phyloP scores from a whole-genome alignment of 139 green algal species.

The Tetraselmis striata region DNA sequence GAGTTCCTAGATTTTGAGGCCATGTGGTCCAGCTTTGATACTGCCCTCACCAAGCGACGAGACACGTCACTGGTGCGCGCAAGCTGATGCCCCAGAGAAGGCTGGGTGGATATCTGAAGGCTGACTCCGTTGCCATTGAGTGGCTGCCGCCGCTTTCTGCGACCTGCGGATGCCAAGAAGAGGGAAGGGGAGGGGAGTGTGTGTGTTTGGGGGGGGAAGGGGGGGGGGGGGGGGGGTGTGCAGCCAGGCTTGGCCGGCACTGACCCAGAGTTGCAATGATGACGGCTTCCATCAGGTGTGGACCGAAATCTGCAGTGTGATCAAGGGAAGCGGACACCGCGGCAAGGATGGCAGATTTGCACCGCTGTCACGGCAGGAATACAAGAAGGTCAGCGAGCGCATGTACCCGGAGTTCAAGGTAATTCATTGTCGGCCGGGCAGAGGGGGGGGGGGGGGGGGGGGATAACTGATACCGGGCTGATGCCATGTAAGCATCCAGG shows the following conservation, averaged over 20 bases:
- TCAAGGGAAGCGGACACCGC: not conserved
- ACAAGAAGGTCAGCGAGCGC: not conserved
- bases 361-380: not conserved
- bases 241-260: no score
- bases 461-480: not conserved
- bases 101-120: not conserved
- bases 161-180: not conserved
- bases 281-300: not conserved
- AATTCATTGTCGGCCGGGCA: not conserved
- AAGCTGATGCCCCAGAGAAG: not conserved
- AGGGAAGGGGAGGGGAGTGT: no score
- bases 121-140: not conserved
- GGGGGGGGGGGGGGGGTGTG: no score
- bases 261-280: not conserved
- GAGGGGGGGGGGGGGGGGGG: not conserved
- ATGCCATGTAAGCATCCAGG: no score
- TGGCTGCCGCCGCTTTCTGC: no score
- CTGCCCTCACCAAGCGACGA: not conserved
- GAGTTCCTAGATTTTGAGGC: not conserved
- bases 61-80: not conserved
- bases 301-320: not conserved
- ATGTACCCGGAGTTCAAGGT: not conserved
- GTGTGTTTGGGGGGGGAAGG: no score
- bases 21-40: not conserved
- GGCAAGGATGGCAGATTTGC: not conserved